A percentile compares a stretch with the other conserved stretches of the same genome.
These are phyloP conservation scores for Gossypium schwendimanii DNA, from an alignment of 441 rosid genomes.

Conservation along the genomic window DNA sequence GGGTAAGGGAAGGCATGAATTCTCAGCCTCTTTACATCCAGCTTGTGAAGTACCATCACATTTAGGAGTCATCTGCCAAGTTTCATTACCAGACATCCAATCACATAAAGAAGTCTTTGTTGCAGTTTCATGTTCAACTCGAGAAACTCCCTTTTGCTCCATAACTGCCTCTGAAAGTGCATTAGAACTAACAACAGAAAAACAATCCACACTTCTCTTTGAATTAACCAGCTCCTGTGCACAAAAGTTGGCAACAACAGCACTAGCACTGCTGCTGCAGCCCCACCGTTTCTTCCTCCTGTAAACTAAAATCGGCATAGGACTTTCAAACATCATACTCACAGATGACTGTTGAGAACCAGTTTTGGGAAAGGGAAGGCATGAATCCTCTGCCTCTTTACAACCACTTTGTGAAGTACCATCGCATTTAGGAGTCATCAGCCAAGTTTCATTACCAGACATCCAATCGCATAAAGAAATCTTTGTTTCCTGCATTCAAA, in stretches of 20 bases:
- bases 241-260: constrained; percentile 16
- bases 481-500: neutral
- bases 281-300: constrained; percentile 34
- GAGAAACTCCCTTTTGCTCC: constrained; percentile 25
- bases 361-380: constrained; percentile 25
- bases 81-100: constrained; percentile 28
- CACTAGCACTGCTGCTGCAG: constrained; percentile 7
- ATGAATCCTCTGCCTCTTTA: constrained; percentile 26
- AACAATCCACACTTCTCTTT: constrained; percentile 32
- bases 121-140: constrained; percentile 15
- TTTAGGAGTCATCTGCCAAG: constrained; percentile 46
- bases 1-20: constrained; percentile 23
- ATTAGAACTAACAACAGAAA: constrained; percentile 36
- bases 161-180: constrained; percentile 27
- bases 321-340: constrained; percentile 30
- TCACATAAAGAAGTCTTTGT: constrained; percentile 20
- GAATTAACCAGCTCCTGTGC: constrained; percentile 18
- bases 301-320: constrained; percentile 40
- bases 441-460: constrained; percentile 26
- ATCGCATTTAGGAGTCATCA: constrained; percentile 44
- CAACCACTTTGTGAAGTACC: constrained; percentile 31
- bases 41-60: constrained; percentile 27
- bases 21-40: constrained; percentile 31
- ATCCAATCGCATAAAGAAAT: constrained; percentile 28
- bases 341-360: constrained; percentile 32